These are phyloP conservation scores for Candida tropicalis DNA, from an alignment of 1,139 yeast genomes.

Conservation along the genomic window DNA sequence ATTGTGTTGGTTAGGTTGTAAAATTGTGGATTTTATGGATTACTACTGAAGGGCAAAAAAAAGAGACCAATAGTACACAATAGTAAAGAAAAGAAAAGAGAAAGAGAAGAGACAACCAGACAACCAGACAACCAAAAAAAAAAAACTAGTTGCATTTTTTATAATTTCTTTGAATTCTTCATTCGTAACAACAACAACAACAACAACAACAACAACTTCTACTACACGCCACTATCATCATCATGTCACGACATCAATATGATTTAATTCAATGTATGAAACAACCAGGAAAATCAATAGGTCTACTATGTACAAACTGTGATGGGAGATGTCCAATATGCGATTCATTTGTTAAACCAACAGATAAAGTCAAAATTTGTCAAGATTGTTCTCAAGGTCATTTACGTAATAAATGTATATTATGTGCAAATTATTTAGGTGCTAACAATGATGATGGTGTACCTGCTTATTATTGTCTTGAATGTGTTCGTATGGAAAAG, in stretches of 20 bases:
- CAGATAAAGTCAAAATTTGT: conserved; percentile 73
- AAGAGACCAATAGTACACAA: background rate
- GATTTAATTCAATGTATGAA: conserved; percentile 86
- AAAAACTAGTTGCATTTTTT: conserved; percentile 2
- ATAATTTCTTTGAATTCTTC: too few relatives aligned
- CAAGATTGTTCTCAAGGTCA: conserved; percentile 85
- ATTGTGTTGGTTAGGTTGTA: background rate
- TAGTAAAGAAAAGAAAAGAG: too few relatives aligned
- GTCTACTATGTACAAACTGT: conserved; percentile 78
- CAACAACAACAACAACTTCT: too few relatives aligned
- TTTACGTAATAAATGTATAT: conserved; percentile 62
- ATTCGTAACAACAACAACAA: too few relatives aligned
- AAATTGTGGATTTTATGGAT: too few relatives aligned
- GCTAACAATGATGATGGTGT: conserved; percentile 47
- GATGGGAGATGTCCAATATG: conserved; percentile 93
- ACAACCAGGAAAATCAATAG: conserved; percentile 76
- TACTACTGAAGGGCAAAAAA: conserved; percentile 1
- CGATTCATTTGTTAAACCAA: conserved; percentile 83
- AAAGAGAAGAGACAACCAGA: background rate
- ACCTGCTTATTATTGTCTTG: conserved; percentile 83
- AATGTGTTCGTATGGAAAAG: conserved; percentile 78
- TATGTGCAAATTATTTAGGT: conserved; percentile 61
- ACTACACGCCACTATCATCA: background rate
- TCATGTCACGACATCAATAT: conserved; percentile 88
- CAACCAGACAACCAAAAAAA: conserved; percentile 1